phyloP scores from a whole-genome alignment of 352 stramenopile species.

The Phytopythium mirpurense region DNA sequence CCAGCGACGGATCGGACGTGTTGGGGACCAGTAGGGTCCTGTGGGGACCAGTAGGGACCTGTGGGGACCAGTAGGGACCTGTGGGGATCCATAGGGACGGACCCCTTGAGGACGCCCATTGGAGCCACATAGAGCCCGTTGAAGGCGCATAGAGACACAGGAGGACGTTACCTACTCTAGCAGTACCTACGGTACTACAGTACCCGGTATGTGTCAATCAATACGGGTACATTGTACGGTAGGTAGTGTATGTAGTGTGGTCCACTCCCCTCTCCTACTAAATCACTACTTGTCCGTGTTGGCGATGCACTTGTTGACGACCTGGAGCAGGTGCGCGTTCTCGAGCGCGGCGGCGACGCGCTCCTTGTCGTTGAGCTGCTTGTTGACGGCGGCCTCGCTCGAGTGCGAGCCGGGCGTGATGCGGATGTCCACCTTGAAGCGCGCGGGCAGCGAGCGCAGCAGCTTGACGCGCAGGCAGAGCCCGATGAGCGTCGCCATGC shows the following conservation, averaged over 20 bases:
- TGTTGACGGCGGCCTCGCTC: slow-evolving; percentile 95
- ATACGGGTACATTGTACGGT: no score
- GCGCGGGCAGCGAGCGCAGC: slow-evolving; percentile 86
- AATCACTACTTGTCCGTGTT: slow-evolving; percentile 90
- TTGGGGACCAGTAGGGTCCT: neutral
- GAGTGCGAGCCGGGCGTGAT: slow-evolving; percentile 94
- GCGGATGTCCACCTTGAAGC: slow-evolving; percentile 93
- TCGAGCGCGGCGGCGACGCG: slow-evolving; percentile 94
- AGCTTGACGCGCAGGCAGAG: slow-evolving; percentile 96
- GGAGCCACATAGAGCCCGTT: no score
- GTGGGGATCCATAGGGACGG: no score
- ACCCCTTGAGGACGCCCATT: no score
- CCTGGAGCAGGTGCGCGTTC: slow-evolving; percentile 93
- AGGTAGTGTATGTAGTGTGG: no score
- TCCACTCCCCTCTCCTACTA: no score
- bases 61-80: no score
- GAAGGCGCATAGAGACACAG: no score
- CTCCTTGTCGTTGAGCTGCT: slow-evolving; percentile 97
- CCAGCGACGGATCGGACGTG: slow-evolving; percentile 6
- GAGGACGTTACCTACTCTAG: no score
- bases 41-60: no score
- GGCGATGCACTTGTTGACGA: slow-evolving; percentile 96
- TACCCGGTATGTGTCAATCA: no score
- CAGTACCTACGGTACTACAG: no score
- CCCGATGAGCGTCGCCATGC: slow-evolving; percentile 97